These are phyloP conservation scores for Aphanomyces stellatus DNA, from an alignment of 352 stramenopile species.

Conservation along the genomic window DNA sequence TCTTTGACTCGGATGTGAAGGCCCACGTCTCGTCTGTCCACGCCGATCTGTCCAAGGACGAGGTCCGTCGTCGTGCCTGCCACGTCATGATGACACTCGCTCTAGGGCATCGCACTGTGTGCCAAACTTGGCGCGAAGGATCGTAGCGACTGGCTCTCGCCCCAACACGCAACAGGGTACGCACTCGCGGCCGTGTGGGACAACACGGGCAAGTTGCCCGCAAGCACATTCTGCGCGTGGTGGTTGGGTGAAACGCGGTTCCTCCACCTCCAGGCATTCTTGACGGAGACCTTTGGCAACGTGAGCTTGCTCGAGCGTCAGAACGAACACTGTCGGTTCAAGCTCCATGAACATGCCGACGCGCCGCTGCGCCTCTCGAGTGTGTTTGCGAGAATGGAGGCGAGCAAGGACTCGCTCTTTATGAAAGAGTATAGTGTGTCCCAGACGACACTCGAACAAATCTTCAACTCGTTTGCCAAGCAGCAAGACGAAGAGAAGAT, in stretches of 20 bases:
- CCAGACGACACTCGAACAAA: conserved; percentile 79
- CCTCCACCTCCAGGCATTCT: conserved; percentile 28
- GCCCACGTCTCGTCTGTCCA: conserved; percentile 7
- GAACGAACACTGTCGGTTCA: conserved; percentile 53
- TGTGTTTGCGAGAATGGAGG: conserved; percentile 52
- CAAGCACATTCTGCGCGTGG: conserved; percentile 39
- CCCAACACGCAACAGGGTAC: conserved; percentile 26
- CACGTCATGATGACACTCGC: neutral
- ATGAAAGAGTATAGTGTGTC: conserved; percentile 74
- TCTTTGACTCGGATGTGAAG: neutral
- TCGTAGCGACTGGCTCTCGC: conserved; percentile 24
- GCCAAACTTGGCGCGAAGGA: conserved; percentile 27
- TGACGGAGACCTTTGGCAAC: conserved; percentile 29
- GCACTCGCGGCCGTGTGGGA: conserved; percentile 24
- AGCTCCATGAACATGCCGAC: conserved; percentile 22
- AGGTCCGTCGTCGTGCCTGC: neutral
- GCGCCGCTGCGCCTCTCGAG: conserved; percentile 25
- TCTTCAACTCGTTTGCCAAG: conserved; percentile 80
- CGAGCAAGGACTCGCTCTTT: conserved; percentile 25
- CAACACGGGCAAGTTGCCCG: conserved; percentile 15
- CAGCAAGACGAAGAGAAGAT: conserved; percentile 4
- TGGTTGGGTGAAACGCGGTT: conserved; percentile 57
- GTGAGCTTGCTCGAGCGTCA: conserved; percentile 52
- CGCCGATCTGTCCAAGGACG: neutral
- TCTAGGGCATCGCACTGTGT: conserved; percentile 17